Conservation (phyloP, 768 basidiomycete species). For the Krasilnikovozyma curviuscula region DNA sequence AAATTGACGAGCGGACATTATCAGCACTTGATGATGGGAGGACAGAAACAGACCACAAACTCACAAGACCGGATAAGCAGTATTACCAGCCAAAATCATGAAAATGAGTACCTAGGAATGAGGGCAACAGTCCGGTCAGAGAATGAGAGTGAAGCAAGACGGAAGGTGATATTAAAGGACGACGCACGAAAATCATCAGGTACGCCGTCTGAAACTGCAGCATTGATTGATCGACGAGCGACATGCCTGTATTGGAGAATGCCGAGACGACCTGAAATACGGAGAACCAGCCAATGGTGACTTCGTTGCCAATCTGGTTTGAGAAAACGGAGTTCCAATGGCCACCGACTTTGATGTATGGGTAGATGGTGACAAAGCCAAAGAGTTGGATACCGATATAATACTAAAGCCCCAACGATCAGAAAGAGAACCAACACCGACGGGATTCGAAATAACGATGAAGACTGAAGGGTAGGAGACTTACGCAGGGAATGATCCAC, state of each 20-base stretch:
- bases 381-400: constrained; percentile 51
- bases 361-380: constrained; percentile 52
- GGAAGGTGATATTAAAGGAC: neutral
- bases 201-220: constrained; percentile 74
- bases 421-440: neutral
- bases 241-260: constrained; percentile 29
- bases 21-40: neutral
- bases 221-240: constrained; percentile 55
- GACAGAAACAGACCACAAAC: constrained; percentile 22
- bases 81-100: constrained; percentile 78
- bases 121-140: neutral
- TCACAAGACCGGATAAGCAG: constrained; percentile 80
- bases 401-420: constrained; percentile 60
- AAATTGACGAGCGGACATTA: neutral
- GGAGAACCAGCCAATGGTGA: constrained; percentile 59
- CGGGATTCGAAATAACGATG: neutral
- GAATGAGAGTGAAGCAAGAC: neutral
- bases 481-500: constrained; percentile 57
- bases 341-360: constrained; percentile 44
- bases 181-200: constrained; percentile 38
- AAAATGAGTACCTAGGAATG: constrained; percentile 27
- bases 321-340: constrained; percentile 45
- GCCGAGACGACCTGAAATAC: constrained; percentile 67
- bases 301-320: constrained; percentile 34
- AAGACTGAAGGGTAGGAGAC: constrained; percentile 20